Percentiles rank a stretch among this genome's conserved stretches.
Evolutionary conservation across 768 basidiomycete species (phyloP).

Genomic region (Hygrocybe punicea): DNA sequence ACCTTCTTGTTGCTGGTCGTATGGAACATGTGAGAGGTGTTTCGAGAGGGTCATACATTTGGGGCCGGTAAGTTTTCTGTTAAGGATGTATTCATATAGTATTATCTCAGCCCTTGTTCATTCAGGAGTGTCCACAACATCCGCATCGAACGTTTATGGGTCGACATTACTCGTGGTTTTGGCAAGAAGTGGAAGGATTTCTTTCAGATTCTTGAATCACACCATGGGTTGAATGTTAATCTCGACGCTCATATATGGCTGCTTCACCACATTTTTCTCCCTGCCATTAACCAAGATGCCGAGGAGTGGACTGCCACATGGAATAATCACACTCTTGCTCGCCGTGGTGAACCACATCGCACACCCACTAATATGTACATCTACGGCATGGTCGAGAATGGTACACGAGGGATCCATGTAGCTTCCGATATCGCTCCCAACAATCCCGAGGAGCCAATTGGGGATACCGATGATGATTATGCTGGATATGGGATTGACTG

Average conservation of each 20-base stretch:
- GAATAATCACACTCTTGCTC: constrained; percentile 33
- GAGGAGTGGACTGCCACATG: constrained; percentile 31
- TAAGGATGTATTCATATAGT: background rate
- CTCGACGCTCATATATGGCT: constrained; percentile 38
- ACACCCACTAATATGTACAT: constrained; percentile 29
- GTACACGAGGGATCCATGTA: constrained; percentile 22
- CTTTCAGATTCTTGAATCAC: constrained; percentile 33
- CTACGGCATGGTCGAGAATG: constrained; percentile 34
- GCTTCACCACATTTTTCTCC: constrained; percentile 38
- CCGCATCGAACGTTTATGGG: constrained; percentile 40
- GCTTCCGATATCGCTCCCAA: background rate
- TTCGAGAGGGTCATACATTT: constrained; percentile 35
- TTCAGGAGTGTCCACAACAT: constrained; percentile 41
- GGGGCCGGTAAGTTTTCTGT: constrained; percentile 30
- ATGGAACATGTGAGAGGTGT: constrained; percentile 26
- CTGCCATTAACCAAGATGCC: constrained; percentile 29
- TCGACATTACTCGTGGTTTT: constrained; percentile 34
- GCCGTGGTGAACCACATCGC: constrained; percentile 15
- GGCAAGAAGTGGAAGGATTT: constrained; percentile 39
- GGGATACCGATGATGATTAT: constrained; percentile 11
- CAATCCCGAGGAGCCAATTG: background rate
- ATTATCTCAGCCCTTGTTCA: background rate
- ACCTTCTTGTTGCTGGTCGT: constrained; percentile 27
- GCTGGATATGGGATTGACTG: constrained; percentile 27
- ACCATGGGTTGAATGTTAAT: constrained; percentile 25